A percentile compares a stretch with the other conserved stretches of the same genome.
These are phyloP conservation scores for Trichophyton rubrum DNA, from an alignment of 2,329 filamentous ascomycete genomes.

Conservation along the genomic window DNA sequence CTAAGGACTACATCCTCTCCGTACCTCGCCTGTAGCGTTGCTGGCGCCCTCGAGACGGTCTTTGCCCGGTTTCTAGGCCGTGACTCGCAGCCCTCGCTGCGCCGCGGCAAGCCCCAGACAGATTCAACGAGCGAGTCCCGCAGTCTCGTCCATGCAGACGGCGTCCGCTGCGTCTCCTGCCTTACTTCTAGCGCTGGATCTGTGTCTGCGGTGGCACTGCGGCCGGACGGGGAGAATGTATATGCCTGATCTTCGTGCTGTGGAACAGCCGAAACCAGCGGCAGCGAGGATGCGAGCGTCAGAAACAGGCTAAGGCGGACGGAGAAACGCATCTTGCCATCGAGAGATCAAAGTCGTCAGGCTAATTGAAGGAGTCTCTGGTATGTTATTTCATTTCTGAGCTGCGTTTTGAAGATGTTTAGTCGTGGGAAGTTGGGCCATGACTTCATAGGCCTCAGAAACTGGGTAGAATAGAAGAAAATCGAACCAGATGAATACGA, in stretches of 20 bases:
- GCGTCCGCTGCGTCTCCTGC: slow-evolving; percentile 18
- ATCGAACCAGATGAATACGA: background rate
- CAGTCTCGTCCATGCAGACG: slow-evolving; percentile 28
- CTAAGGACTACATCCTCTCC: slow-evolving; percentile 75
- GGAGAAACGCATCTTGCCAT: slow-evolving; percentile 2
- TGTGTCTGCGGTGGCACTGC: slow-evolving; percentile 22
- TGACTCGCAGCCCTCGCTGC: background rate
- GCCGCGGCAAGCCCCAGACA: slow-evolving; percentile 30
- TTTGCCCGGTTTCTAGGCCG: slow-evolving; percentile 14
- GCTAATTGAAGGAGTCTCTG: background rate
- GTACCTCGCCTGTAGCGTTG: slow-evolving; percentile 44
- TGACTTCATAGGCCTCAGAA: background rate
- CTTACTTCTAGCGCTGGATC: slow-evolving; percentile 16
- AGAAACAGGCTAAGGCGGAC: background rate
- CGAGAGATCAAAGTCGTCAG: background rate
- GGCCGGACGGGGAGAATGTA: slow-evolving; percentile 7
- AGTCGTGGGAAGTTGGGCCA: background rate
- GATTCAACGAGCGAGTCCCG: slow-evolving; percentile 33
- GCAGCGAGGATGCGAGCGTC: background rate
- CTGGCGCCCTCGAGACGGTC: slow-evolving; percentile 21
- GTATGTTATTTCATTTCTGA: background rate
- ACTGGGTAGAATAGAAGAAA: background rate
- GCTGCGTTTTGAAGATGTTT: background rate
- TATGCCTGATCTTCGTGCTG: slow-evolving; percentile 5
- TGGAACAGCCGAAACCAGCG: slow-evolving; percentile 8